Conservation (phyloP, 345 rosid genomes). For the Syzygium aromaticum region DNA sequence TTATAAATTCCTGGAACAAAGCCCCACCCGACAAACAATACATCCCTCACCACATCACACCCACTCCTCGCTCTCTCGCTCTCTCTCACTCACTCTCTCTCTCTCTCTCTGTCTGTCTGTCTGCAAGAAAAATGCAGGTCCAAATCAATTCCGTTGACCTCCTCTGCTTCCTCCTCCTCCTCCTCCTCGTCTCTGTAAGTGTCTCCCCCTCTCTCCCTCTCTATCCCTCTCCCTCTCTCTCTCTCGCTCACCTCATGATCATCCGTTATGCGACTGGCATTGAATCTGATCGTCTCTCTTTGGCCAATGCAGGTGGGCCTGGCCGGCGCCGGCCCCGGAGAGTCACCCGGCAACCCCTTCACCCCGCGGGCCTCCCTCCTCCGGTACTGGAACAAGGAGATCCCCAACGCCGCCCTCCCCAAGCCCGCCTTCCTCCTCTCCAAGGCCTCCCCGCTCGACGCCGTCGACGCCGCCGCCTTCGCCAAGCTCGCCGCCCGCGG, state of each 20-base stretch:
- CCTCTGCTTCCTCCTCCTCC: not conserved
- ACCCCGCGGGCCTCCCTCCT: slow-evolving; percentile 28
- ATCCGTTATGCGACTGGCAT: no score
- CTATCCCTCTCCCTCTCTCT: no score
- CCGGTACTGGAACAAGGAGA: slow-evolving; percentile 41
- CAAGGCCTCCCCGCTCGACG: slow-evolving; percentile 29
- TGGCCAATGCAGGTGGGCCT: slow-evolving; percentile 2
- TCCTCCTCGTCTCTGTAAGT: slow-evolving; percentile 3
- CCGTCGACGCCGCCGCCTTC: slow-evolving; percentile 28
- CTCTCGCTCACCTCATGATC: no score
- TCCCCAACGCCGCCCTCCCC: slow-evolving; percentile 14
- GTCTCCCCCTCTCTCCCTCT: not conserved
- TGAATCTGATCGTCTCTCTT: not conserved
- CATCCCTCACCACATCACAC: not conserved
- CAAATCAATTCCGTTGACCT: not conserved
- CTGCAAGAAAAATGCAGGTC: not conserved
- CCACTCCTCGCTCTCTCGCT: not conserved
- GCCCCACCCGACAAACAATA: no score
- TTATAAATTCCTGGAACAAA: no score
- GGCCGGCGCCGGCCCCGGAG: not conserved
- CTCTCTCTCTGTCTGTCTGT: not conserved
- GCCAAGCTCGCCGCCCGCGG: slow-evolving; percentile 27
- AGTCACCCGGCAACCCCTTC: slow-evolving; percentile 8
- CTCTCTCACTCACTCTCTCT: not conserved
- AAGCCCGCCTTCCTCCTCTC: slow-evolving; percentile 26